phyloP scores from a whole-genome alignment of 2,329 filamentous ascomycete species.

The Colletotrichum tamarilloi region DNA sequence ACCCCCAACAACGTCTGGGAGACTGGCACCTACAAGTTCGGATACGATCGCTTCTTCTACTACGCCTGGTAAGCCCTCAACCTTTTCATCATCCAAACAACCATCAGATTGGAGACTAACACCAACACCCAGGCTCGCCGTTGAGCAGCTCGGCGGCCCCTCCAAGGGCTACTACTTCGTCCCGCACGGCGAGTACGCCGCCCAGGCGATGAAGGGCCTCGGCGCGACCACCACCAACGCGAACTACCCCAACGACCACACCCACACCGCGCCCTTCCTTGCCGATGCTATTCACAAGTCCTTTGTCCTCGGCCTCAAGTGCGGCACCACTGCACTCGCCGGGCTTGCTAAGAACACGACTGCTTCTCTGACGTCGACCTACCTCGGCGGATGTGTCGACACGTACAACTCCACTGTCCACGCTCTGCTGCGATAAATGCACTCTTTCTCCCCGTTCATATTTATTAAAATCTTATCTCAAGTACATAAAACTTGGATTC shows the following conservation, averaged over 20 bases:
- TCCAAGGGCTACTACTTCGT: conserved; percentile 62
- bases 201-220: conserved; percentile 61
- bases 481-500: conserved; percentile 4
- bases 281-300: conserved; percentile 66
- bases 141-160: conserved; percentile 48
- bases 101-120: background rate
- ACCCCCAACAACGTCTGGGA: conserved; percentile 72
- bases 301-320: conserved; percentile 67
- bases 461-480: background rate
- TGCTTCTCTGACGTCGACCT: conserved; percentile 42
- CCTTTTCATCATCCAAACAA: no score
- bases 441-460: background rate
- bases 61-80: conserved; percentile 58
- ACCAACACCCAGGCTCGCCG: conserved; percentile 42
- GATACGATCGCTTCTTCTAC: conserved; percentile 64
- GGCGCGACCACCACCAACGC: conserved; percentile 61
- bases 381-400: conserved; percentile 44
- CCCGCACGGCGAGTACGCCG: conserved; percentile 69
- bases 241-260: conserved; percentile 70
- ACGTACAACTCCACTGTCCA: conserved; percentile 34
- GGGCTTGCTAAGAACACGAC: conserved; percentile 45
- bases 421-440: conserved; percentile 28
- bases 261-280: conserved; percentile 68
- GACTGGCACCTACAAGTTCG: conserved; percentile 60
- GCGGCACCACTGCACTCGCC: conserved; percentile 56